Conservation (phyloP, 1,139 yeast genomes). For the Blastobotrys malaysiensis region DNA sequence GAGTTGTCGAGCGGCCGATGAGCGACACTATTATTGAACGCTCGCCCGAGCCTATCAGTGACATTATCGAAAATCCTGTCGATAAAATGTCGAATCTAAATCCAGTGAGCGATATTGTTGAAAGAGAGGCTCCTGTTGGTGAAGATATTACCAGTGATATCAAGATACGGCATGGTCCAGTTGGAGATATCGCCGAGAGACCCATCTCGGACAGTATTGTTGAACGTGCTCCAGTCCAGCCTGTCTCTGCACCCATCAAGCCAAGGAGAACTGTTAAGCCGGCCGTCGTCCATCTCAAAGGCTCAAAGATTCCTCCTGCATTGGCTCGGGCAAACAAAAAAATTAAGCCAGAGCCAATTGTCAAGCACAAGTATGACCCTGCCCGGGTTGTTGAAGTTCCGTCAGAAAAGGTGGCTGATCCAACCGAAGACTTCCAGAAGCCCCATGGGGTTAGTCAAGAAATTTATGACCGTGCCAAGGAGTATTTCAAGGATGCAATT, state of each 20-base stretch:
- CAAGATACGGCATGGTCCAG: background rate
- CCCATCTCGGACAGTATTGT: background rate
- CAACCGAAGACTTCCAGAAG: constrained; percentile 2
- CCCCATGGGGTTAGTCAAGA: constrained; percentile 7
- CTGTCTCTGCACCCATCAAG: background rate
- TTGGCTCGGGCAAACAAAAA: background rate
- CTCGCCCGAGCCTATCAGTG: background rate
- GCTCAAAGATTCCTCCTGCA: background rate
- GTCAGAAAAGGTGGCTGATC: background rate
- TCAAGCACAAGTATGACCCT: constrained; percentile 2
- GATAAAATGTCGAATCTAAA: too few species aligned
- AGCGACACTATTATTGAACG: background rate
- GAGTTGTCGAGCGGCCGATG: constrained; percentile 2
- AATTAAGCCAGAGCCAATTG: background rate
- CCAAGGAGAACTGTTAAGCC: background rate
- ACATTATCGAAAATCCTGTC: background rate
- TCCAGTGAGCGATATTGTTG: background rate
- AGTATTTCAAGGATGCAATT: constrained; percentile 28
- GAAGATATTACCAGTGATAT: background rate
- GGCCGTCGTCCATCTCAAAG: background rate
- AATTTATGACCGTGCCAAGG: constrained; percentile 23
- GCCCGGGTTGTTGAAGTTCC: constrained; percentile 5
- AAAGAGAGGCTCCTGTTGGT: background rate
- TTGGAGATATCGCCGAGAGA: constrained; percentile 1
- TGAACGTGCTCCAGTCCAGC: background rate